phyloP scores from a whole-genome alignment of 352 stramenopile species.

The Phytophthora colocasiae region DNA sequence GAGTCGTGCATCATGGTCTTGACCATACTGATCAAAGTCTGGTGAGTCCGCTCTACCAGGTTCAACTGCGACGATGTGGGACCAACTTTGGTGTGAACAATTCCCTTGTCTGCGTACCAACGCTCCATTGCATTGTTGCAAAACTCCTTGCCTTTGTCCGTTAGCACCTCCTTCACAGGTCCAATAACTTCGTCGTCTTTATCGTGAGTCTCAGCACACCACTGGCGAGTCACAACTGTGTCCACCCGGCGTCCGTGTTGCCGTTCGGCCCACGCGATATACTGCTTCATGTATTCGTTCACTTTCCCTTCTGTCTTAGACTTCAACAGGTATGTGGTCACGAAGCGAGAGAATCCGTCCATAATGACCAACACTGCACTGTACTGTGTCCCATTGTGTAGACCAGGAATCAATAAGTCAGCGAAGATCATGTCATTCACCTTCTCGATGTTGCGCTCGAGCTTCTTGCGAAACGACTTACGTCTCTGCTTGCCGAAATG shows the following conservation, averaged over 20 bases:
- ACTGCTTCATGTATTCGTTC: too few relatives aligned
- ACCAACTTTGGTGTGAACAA: slow-evolving; percentile 6
- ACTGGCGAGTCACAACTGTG: too few relatives aligned
- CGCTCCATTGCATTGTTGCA: slow-evolving; percentile 6
- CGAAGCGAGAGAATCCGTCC: too few relatives aligned
- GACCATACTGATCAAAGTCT: slow-evolving; percentile 9
- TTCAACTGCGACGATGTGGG: slow-evolving; percentile 11
- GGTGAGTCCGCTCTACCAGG: slow-evolving; percentile 9
- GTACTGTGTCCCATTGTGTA: too few relatives aligned
- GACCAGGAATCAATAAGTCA: too few relatives aligned
- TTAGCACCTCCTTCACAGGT: neutral
- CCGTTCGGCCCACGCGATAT: too few relatives aligned
- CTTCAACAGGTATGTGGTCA: too few relatives aligned
- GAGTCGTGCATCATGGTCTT: slow-evolving; percentile 27
- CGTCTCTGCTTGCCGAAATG: slow-evolving; percentile 19
- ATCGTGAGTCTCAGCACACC: neutral
- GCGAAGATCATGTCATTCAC: too few relatives aligned
- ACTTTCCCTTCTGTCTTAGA: too few relatives aligned
- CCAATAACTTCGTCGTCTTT: neutral
- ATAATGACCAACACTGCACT: too few relatives aligned
- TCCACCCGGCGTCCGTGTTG: too few relatives aligned
- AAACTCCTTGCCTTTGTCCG: slow-evolving; percentile 23
- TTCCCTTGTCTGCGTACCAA: slow-evolving; percentile 4
- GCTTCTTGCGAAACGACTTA: slow-evolving; percentile 9
- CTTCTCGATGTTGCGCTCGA: too few relatives aligned